Evolutionary conservation across 2,329 filamentous ascomycete genomes (phyloP).

Genomic region (Ophiostoma novo-ulmi): DNA sequence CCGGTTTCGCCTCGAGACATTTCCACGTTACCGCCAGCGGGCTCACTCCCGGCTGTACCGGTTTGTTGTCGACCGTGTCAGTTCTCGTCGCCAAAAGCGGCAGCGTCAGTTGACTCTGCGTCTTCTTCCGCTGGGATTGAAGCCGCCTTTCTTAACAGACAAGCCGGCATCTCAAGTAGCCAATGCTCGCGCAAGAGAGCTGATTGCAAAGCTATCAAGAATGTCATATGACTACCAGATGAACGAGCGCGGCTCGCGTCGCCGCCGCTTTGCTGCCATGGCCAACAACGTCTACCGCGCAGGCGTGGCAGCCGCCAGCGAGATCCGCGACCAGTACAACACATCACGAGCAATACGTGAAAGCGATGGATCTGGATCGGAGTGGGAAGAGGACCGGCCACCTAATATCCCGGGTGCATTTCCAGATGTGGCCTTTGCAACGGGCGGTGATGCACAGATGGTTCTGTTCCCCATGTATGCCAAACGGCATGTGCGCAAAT

Average conservation of each 20-base stretch:
- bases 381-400: constrained; percentile 35
- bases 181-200: not conserved
- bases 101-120: constrained; percentile 40
- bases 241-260: constrained; percentile 62
- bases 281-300: constrained; percentile 54
- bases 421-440: constrained; percentile 75
- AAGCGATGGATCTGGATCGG: constrained; percentile 33
- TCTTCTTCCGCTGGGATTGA: constrained; percentile 35
- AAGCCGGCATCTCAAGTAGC: not conserved
- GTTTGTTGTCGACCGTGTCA: constrained; percentile 63
- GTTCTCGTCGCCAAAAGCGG: constrained; percentile 47
- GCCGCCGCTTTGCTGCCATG: constrained; percentile 69
- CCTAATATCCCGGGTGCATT: constrained; percentile 68
- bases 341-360: constrained; percentile 41
- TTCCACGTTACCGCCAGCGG: constrained; percentile 65
- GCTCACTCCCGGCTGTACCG: constrained; percentile 73
- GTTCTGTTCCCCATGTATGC: constrained; percentile 93
- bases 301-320: constrained; percentile 53
- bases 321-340: constrained; percentile 55
- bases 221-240: constrained; percentile 32
- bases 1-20: constrained; percentile 66
- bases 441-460: constrained; percentile 82
- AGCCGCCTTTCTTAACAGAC: not conserved
- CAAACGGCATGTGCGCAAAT: constrained; percentile 64
- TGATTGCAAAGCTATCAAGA: constrained; percentile 23